phyloP scores from a whole-genome alignment of 176 grass and related monocot species.

The Lolium rigidum region DNA sequence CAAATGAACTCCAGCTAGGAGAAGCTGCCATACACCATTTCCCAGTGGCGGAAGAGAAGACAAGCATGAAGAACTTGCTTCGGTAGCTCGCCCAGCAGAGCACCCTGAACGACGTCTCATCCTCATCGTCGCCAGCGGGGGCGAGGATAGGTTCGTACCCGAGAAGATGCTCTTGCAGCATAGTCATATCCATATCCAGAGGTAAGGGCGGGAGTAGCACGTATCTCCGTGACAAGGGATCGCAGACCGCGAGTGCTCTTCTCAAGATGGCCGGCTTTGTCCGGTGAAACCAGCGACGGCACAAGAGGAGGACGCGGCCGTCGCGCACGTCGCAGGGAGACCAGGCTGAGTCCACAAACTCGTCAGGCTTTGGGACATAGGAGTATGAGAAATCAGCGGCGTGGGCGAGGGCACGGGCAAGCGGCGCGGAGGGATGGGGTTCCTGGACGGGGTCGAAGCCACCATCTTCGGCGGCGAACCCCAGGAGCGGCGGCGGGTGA shows the following conservation, averaged over 20 bases:
- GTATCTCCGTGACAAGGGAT: not conserved
- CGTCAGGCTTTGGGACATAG: not conserved
- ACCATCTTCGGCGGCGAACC: not conserved
- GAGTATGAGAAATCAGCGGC: not conserved
- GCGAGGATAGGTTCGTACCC: not conserved
- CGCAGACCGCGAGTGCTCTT: not conserved
- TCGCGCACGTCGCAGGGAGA: not conserved
- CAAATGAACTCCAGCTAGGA: constrained; percentile 27
- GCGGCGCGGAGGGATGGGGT: not conserved
- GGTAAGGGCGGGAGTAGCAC: not conserved
- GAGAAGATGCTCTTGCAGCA: not conserved
- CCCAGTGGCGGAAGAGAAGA: no score
- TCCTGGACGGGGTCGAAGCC: not conserved
- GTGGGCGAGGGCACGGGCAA: not conserved
- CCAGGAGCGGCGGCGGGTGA: not conserved
- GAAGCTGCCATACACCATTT: not conserved
- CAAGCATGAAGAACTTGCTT: no score
- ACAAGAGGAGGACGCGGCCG: not conserved
- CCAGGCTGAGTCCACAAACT: not conserved
- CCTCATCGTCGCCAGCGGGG: not conserved
- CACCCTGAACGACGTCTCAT: constrained; percentile 1
- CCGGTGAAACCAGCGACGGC: not conserved
- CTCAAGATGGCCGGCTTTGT: no score
- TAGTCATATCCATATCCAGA: not conserved
- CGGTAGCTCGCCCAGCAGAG: not conserved